phyloP scores from a whole-genome alignment of 306 rosid species.

The Prunus dulcis region DNA sequence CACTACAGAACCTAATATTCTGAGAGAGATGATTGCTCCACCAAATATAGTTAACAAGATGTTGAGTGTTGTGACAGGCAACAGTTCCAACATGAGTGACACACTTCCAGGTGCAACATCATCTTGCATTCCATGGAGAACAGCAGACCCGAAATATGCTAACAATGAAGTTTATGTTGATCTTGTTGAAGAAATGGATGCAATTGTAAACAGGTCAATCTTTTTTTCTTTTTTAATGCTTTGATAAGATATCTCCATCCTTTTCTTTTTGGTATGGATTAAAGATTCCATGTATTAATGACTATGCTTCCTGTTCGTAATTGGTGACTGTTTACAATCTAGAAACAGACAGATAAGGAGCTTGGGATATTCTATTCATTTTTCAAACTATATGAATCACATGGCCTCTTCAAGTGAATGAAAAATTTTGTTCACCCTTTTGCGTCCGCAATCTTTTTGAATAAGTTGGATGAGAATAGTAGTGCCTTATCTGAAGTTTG shows the following conservation, averaged over 20 bases:
- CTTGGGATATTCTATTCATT: background rate
- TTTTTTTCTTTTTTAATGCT: background rate
- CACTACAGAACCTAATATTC: constrained; percentile 85
- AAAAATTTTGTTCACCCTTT: background rate
- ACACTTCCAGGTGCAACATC: constrained; percentile 79
- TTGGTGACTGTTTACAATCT: background rate
- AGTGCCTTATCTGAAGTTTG: constrained; percentile 5
- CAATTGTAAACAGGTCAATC: constrained; percentile 64
- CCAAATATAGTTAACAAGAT: constrained; percentile 89
- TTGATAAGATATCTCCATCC: background rate
- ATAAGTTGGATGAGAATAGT: constrained; percentile 10
- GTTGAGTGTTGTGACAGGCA: constrained; percentile 91
- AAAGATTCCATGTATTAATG: background rate
- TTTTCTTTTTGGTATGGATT: background rate
- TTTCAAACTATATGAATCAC: background rate
- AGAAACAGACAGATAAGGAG: background rate
- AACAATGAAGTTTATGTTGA: constrained; percentile 83
- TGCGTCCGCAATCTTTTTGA: background rate
- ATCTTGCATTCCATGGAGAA: constrained; percentile 86
- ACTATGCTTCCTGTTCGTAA: background rate
- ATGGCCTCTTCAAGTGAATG: background rate
- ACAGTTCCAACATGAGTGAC: constrained; percentile 84
- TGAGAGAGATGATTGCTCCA: constrained; percentile 93
- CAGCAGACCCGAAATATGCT: constrained; percentile 63
- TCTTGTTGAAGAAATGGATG: constrained; percentile 93